phyloP scores from a whole-genome alignment of 495 filamentous ascomycete genomes.

The Tuber melanosporum region DNA sequence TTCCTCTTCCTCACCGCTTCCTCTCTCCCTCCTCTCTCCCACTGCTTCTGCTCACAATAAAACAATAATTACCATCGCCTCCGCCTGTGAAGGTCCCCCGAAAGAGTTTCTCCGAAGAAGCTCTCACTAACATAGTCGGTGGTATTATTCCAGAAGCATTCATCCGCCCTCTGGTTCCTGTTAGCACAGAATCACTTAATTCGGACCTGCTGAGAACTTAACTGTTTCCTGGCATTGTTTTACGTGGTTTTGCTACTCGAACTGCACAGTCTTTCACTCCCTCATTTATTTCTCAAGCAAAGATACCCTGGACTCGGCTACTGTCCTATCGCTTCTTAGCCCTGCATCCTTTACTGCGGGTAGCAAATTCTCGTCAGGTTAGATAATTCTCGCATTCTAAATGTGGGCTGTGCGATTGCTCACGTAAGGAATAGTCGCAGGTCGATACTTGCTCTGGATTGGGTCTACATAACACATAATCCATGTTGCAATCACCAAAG shows the following conservation, averaged over 20 bases:
- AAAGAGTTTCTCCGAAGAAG: conserved; percentile 17
- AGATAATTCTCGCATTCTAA: not conserved
- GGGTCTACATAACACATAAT: conserved; percentile 11
- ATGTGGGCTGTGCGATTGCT: not conserved
- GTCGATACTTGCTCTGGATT: conserved; percentile 18
- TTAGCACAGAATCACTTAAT: conserved; percentile 10
- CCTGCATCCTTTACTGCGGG: conserved; percentile 13
- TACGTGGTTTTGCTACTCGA: conserved; percentile 21
- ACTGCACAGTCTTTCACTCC: conserved; percentile 16
- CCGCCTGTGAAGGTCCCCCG: conserved; percentile 15
- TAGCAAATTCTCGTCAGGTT: conserved; percentile 29
- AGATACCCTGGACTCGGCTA: conserved; percentile 11
- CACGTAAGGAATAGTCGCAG: conserved; percentile 18
- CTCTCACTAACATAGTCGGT: conserved; percentile 4
- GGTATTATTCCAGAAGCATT: not conserved
- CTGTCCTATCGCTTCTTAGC: conserved; percentile 7
- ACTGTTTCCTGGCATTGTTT: conserved; percentile 27
- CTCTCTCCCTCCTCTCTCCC: not conserved
- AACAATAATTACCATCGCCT: conserved; percentile 29
- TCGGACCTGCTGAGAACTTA: conserved; percentile 21
- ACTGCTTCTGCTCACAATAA: conserved; percentile 11
- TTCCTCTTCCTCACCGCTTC: not conserved
- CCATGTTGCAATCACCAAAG: conserved; percentile 40
- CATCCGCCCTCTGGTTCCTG: not conserved
- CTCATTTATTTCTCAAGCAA: conserved; percentile 13